Base-by-base conservation (phyloP, 2,329 filamentous ascomycete genomes). In the Saccharata proteae region DNA sequence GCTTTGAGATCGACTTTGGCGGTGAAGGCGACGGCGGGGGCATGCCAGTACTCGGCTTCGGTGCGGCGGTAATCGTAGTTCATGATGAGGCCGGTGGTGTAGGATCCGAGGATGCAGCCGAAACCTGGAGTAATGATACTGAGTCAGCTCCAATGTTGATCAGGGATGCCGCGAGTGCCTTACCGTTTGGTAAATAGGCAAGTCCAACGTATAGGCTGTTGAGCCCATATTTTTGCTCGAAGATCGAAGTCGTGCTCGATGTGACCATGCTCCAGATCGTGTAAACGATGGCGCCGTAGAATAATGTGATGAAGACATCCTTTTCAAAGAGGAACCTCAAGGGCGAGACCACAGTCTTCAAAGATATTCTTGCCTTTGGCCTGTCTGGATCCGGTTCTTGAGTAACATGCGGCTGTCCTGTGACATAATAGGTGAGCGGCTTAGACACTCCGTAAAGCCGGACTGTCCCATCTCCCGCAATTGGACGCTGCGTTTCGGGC, bases 221-320 rank as follows among this genome's bases (percentile, higher is more conserved):
- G 27, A 67, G 48, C 5, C 46, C 34, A 29, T 62, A 64, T 6
- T 42, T 45, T 1, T 46, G 38, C 38, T 58, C 46, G 32, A 65
- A 59, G 3, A 61, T 31, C 1, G 48, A 47, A 0, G 58, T 55
- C 2, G 61, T 66, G 9, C 50, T 59, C 2, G 61, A 57, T 2
- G 59, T 63, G 4, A 66, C 54, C 61, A 66, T 66, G 14, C 52
- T 61, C 61, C 61, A 67, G 9, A 62, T 52, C 0, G 61, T 55
- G 38, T 65, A 67, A 1, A 62, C 51, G 5, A 62, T 49, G 8
- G 53, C 54, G 24, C 61, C 59, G 23, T 57, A 67, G 30, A 62
- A 42, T 0, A 67, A 42, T 4, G 54, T 56, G 26, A 57, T 45
- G 25, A 63, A 49, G 10, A 67, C 56, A 30, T 67, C 64, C 37